Evolutionary conservation across 306 rosid species (phyloP), one percentile per base, ranked within the genome.

Genomic region (Senna tora): DNA sequence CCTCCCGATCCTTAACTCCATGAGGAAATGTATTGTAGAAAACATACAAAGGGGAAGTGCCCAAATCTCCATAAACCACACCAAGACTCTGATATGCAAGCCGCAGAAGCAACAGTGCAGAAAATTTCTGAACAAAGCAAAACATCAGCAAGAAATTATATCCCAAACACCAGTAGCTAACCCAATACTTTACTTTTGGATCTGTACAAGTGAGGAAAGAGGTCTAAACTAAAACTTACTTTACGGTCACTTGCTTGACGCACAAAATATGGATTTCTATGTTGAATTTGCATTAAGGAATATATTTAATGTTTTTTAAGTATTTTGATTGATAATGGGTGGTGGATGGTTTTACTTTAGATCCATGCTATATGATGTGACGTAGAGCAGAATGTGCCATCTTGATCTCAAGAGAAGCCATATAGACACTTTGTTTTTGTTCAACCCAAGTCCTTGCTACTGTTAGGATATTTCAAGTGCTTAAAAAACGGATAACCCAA

Each of bases 31-130:
- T 94, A 66, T 91, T 94, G 80, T 94, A 85, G 77, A 94, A 94
- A 62, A 94, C 98, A 38, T 94, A 94, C 59, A 94, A 83, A 3
- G 98, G 98, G 30, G 98, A 94, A 59, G 98, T 94, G 46, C 98
- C 98, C 87, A 94, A 80, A 86, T 94, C 98, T 75, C 98, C 98
- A 69, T 79, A 94, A 72, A 94, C 98, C 71, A 94, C 95, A 45
- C 98, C 98, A 47, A 94, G 98, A 75, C 98, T 94, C 80, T 94
- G 98, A 82, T 80, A 94, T 62, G 98, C 98, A 61, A 89, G 87
- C 80, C 96, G 88, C 59, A 87, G 65, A 81, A 94, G 90, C 91
- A 94, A 79, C 36, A 89, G 58, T 7, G 87, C 66, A 9, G 97
- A 94, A 74, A 86, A 82, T 65, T 89, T 91, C 99, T 94, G 91